phyloP scores from a whole-genome alignment of 768 basidiomycete species.

The Pleurotus ostreatus region DNA sequence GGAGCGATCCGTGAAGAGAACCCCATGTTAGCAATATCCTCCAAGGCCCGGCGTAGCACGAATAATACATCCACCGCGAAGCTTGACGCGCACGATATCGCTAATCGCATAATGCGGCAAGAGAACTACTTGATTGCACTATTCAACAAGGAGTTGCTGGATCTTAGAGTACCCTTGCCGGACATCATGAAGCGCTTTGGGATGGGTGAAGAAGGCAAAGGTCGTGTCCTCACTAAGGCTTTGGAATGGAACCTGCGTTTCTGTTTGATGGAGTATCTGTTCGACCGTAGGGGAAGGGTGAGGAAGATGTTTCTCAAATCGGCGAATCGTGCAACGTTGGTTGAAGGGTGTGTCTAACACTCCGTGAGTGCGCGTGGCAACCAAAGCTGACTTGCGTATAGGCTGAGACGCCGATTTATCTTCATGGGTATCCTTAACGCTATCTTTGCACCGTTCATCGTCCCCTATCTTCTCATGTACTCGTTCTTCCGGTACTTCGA shows the following conservation, averaged over 20 bases:
- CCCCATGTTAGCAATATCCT: slow-evolving; percentile 84
- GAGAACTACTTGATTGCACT: slow-evolving; percentile 98
- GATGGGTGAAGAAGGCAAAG: slow-evolving; percentile 41
- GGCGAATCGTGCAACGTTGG: slow-evolving; percentile 70
- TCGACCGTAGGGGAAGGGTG: slow-evolving; percentile 86
- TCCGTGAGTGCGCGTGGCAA: not conserved
- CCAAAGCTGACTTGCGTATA: slow-evolving; percentile 24
- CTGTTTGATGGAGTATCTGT: slow-evolving; percentile 93
- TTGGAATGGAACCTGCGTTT: slow-evolving; percentile 97
- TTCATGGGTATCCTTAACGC: slow-evolving; percentile 98
- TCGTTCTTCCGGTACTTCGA: slow-evolving; percentile 99
- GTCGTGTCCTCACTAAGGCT: slow-evolving; percentile 79
- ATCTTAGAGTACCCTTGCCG: slow-evolving; percentile 83
- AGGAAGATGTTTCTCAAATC: slow-evolving; percentile 88
- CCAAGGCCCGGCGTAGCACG: slow-evolving; percentile 41
- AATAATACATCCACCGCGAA: slow-evolving; percentile 74
- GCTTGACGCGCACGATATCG: slow-evolving; percentile 96
- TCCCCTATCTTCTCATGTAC: slow-evolving; percentile 93
- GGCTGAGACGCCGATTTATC: slow-evolving; percentile 80
- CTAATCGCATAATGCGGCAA: slow-evolving; percentile 95
- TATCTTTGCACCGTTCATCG: slow-evolving; percentile 94
- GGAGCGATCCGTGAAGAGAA: slow-evolving; percentile 89
- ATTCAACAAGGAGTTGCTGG: slow-evolving; percentile 94
- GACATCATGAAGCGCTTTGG: slow-evolving; percentile 42
- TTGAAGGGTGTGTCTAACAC: slow-evolving; percentile 67